Evolutionary conservation across 2,329 filamentous ascomycete genomes (phyloP), one percentile per base, ranked within the genome.

Genomic region (Ploettnerulaceae sp.): DNA sequence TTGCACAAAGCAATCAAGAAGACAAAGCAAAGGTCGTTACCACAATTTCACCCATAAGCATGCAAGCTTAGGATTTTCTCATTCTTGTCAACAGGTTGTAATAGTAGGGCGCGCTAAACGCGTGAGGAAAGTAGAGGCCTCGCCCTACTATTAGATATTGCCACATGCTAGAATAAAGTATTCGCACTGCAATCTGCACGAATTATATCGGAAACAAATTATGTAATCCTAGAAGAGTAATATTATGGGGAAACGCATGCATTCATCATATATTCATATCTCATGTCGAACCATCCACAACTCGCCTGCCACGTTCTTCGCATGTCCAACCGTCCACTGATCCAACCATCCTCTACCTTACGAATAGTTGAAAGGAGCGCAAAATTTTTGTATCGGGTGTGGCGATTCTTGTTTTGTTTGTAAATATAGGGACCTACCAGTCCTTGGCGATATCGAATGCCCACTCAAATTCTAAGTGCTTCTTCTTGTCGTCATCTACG

Each of bases 381-480:
- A 12, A 28, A 7, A 12, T 7, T 28, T 7, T 7, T 28, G 25
- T 28, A 7, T 28, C n/a, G n/a, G n/a, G n/a, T n/a, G n/a, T n/a
- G n/a, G n/a, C n/a, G n/a, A n/a, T n/a, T n/a, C n/a, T n/a, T n/a
- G n/a, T n/a, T n/a, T n/a, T n/a, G n/a, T n/a, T n/a, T n/a, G n/a
- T n/a, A n/a, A n/a, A n/a, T 4, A 17, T 15, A 17, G 9, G 14
- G n/a, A 18, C 34, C 15, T 82, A 87, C 93, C 93, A 97, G 66
- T 95, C 88, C 79, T 97, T 98, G 71, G 85, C 78, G 67, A 98
- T 95, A 64, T 96, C 86, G 63, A 98, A 97, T 52, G 84, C 82
- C 93, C 93, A 98, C 62, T 95, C 86, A 68, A 98, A 98, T 66
- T 84, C 76, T 54, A 98, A 75, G 69, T 98, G 90, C 55, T 78